Evolutionary conservation across 2,329 filamentous ascomycete species (phyloP).

Genomic region (Penicillium rolfsii): DNA sequence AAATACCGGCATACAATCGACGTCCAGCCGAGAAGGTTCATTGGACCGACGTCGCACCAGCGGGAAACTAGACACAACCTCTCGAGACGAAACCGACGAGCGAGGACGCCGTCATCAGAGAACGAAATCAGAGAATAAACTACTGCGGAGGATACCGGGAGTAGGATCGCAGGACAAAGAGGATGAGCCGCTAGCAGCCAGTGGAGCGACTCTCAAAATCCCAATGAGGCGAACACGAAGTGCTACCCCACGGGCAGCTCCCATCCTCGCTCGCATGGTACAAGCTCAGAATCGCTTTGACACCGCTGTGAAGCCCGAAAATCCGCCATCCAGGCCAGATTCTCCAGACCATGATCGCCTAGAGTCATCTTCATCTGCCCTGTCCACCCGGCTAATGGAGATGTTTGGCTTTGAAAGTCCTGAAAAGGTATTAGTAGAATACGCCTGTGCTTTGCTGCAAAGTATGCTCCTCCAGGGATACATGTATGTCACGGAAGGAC

Average conservation of each 20-base stretch:
- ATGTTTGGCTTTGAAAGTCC: conserved; percentile 82
- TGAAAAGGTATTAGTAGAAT: conserved; percentile 87
- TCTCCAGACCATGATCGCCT: conserved; percentile 57
- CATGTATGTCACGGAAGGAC: conserved; percentile 89
- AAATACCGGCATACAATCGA: conserved; percentile 19
- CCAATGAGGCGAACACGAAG: conserved; percentile 36
- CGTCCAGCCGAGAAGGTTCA: conserved; percentile 9
- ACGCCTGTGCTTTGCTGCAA: conserved; percentile 89
- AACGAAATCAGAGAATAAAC: conserved; percentile 65
- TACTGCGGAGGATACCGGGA: conserved; percentile 63
- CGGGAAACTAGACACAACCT: conserved; percentile 8
- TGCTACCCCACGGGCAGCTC: conserved; percentile 59
- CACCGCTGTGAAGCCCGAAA: conserved; percentile 24
- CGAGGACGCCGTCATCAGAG: conserved; percentile 57
- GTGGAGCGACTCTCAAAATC: conserved; percentile 23
- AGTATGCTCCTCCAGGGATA: conserved; percentile 91
- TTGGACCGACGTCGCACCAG: conserved; percentile 9
- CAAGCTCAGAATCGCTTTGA: conserved; percentile 68
- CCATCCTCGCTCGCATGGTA: conserved; percentile 77
- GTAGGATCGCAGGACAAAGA: conserved; percentile 45
- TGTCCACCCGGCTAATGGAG: conserved; percentile 74
- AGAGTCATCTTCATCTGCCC: conserved; percentile 54
- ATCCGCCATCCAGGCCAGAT: conserved; percentile 25
- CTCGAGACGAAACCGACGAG: conserved; percentile 29
- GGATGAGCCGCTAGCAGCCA: conserved; percentile 28